Base-by-base conservation (phyloP, 345 rosid species). In the Laguncularia racemosa region DNA sequence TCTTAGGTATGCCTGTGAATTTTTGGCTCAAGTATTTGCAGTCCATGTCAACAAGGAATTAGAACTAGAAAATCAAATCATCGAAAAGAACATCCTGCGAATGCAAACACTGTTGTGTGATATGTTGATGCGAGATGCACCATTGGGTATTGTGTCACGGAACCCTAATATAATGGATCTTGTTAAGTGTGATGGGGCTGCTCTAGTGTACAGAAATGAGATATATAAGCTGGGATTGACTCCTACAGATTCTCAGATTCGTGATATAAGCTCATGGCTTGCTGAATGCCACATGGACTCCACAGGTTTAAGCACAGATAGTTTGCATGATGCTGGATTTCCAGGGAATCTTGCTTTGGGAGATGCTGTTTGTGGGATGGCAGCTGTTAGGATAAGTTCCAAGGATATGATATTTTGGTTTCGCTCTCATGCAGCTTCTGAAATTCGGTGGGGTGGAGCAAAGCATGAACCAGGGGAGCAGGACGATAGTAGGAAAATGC, bases 181-280 rank as follows among this genome's bases (percentile, higher is more conserved):
- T 45, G 95, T 92, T 55, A 88, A 86, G 58, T 88, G 98, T 69
- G 96, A 92, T 57, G 98, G 98, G 56, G 98, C 98, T 55, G 96
- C 81, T 44, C 75, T 88, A 16, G 67, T 92, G 55, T 88, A 92
- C 74, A 81, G 83, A 67, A 75, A 70, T 67, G 78, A 78, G 56
- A 57, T 82, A 47, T 86, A 91, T 87, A 84, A 67, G 65, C 51
- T 92, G 46, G 98, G 96, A 60, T 57, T 26, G 28, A 77, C 93
- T 69, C 98, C 98, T 40, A 82, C 69, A 15, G 96, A 92, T 23
- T 57, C 50, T 58, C 93, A 92, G 58, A 47, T 92, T 51, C 81
- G 67, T 28, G 91, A 83, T 66, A 76, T 92, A 70, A 82, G 84
- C 33, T 58, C 70, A 4, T 92, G 96, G 96, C 68, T 92, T 18